Evolutionary conservation across 1,284 basidiomycete species (phyloP).

Genomic region (Pascua sp.): DNA sequence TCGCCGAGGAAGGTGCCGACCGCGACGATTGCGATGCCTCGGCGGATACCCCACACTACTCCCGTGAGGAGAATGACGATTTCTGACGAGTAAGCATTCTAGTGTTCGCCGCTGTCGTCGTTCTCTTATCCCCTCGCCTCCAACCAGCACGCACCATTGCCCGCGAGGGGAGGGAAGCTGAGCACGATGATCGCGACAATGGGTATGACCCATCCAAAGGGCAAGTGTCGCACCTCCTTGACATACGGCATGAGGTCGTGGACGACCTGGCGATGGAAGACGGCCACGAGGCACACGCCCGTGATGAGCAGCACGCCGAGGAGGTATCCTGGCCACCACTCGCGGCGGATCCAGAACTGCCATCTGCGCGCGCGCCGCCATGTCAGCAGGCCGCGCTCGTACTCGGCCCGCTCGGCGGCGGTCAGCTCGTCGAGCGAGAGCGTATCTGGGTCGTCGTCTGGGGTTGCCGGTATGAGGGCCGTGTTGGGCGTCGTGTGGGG

Average conservation of each 20-base stretch:
- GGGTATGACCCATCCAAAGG: constrained; percentile 41
- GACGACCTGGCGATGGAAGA: constrained; percentile 35
- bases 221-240: constrained; percentile 15
- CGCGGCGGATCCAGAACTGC: constrained; percentile 32
- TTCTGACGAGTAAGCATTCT: constrained; percentile 12
- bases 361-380: constrained; percentile 25
- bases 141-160: constrained; percentile 30
- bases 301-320: constrained; percentile 18
- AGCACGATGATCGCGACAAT: constrained; percentile 45
- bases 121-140: neutral
- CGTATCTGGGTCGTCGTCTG: too few species aligned
- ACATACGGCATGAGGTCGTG: constrained; percentile 29
- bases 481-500: too few species aligned
- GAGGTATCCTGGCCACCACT: constrained; percentile 29
- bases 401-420: constrained; percentile 27
- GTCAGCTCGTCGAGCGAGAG: constrained; percentile 10
- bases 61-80: constrained; percentile 42
- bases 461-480: too few species aligned
- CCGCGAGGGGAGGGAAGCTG: constrained; percentile 49
- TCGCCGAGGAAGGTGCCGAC: constrained; percentile 44
- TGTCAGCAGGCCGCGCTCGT: constrained; percentile 31
- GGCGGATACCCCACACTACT: constrained; percentile 47
- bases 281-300: constrained; percentile 23
- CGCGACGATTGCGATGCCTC: constrained; percentile 41
- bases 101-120: neutral